Evolutionary conservation across 768 basidiomycete species (phyloP).

Genomic region (Lactarius vividus): DNA sequence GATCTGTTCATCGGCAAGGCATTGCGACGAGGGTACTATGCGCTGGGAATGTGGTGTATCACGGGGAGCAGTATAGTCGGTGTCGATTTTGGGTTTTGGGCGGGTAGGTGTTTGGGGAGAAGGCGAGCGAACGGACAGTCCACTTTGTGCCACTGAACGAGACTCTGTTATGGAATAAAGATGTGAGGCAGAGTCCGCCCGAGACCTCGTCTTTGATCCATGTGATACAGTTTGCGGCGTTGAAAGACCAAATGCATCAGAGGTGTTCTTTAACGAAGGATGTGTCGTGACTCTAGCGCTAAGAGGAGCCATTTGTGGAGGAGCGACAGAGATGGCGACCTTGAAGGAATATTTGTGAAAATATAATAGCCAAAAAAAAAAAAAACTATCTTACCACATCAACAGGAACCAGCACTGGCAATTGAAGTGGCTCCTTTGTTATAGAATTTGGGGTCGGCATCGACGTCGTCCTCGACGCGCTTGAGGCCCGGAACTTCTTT

Average conservation of each 20-base stretch:
- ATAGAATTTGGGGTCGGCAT: constrained; percentile 12
- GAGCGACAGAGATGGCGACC: background rate
- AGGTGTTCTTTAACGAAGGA: background rate
- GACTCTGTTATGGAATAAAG: background rate
- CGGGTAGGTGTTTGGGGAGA: constrained; percentile 11
- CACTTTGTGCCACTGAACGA: background rate
- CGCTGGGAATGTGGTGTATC: constrained; percentile 23
- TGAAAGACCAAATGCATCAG: background rate
- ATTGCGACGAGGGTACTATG: constrained; percentile 24
- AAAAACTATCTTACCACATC: constrained; percentile 1
- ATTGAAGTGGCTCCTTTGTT: background rate
- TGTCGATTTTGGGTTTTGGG: background rate
- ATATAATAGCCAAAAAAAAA: background rate
- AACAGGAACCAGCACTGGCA: background rate
- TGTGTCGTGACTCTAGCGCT: background rate
- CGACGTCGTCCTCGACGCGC: constrained; percentile 4
- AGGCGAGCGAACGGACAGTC: background rate
- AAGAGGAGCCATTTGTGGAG: background rate
- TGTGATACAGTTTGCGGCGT: constrained; percentile 11
- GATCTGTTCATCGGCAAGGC: constrained; percentile 14
- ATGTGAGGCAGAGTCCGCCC: background rate
- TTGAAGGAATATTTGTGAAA: background rate
- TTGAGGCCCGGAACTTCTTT: background rate
- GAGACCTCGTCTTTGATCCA: background rate
- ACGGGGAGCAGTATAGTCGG: background rate